Percentiles rank a stretch among this genome's conserved stretches.
phyloP scores from a whole-genome alignment of 768 basidiomycete genomes.

The Russula brevipes region DNA sequence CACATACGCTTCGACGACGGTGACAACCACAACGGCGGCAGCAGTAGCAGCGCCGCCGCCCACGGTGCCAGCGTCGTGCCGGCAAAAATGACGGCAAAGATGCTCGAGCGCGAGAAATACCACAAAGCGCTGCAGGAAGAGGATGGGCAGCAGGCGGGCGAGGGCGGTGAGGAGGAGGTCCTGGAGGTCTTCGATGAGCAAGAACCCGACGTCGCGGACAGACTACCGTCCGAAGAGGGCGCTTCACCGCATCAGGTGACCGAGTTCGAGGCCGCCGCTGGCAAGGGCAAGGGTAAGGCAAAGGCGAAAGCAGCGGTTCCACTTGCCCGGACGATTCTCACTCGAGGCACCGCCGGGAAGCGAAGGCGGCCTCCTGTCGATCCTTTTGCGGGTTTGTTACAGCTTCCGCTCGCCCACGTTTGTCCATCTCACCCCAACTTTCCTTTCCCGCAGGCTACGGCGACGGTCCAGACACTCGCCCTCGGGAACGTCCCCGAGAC shows the following conservation, averaged over 20 bases:
- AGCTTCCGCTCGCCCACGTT: neutral
- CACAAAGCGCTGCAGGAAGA: conserved; percentile 48
- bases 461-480: conserved; percentile 23
- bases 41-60: conserved; percentile 22
- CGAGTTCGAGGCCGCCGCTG: neutral
- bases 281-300: conserved; percentile 20
- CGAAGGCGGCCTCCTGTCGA: conserved; percentile 53
- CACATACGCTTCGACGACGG: conserved; percentile 23
- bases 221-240: neutral
- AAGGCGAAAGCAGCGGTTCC: conserved; percentile 27
- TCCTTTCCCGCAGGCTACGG: conserved; percentile 31
- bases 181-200: conserved; percentile 36
- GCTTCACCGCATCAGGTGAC: conserved; percentile 10
- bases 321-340: neutral
- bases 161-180: conserved; percentile 30
- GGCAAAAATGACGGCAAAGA: conserved; percentile 62
- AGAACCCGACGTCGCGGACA: conserved; percentile 31
- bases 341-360: conserved; percentile 31
- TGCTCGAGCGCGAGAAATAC: conserved; percentile 63
- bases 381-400: conserved; percentile 57
- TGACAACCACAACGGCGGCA: conserved; percentile 9
- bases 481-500: neutral
- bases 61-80: conserved; percentile 33
- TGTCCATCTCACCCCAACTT: neutral
- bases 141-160: conserved; percentile 27